These are phyloP conservation scores for Naegleria lovaniensis DNA, from an alignment of 208 protist genomes.

Conservation along the genomic window DNA sequence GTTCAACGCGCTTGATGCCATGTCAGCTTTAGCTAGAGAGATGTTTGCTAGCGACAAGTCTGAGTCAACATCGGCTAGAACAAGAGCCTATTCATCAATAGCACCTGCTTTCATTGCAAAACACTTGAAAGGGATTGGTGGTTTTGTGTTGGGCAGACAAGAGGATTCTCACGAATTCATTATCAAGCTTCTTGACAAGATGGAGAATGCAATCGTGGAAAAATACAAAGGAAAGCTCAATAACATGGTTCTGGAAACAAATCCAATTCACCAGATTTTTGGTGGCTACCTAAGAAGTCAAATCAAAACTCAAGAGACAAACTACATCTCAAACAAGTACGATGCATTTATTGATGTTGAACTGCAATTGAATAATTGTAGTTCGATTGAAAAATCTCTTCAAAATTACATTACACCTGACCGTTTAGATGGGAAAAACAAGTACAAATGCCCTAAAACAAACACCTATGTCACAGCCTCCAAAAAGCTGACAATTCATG, in stretches of 20 bases:
- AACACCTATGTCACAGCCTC: conserved; percentile 19
- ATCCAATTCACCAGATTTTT: conserved; percentile 31
- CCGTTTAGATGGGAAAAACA: conserved; percentile 29
- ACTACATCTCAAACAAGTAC: conserved; percentile 35
- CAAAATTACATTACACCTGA: conserved; percentile 26
- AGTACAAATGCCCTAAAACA: conserved; percentile 26
- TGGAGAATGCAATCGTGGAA: neutral
- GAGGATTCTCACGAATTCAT: conserved; percentile 45
- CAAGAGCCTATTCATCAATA: neutral
- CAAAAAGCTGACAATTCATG: conserved; percentile 29
- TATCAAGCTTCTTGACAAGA: conserved; percentile 30
- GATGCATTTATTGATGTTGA: conserved; percentile 35
- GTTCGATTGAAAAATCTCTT: conserved; percentile 15
- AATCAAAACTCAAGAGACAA: neutral
- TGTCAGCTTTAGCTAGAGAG: neutral
- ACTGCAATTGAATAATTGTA: conserved; percentile 20
- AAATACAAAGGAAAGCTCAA: conserved; percentile 15
- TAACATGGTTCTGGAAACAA: conserved; percentile 12
- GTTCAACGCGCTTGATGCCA: neutral
- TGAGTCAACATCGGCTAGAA: neutral
- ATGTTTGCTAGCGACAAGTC: neutral
- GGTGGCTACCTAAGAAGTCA: conserved; percentile 34
- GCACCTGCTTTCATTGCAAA: neutral
- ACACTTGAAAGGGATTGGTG: conserved; percentile 11
- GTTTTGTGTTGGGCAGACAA: conserved; percentile 37